These are phyloP conservation scores for Rubia tinctorum DNA, from an alignment of 305 asterid species.

Conservation along the genomic window DNA sequence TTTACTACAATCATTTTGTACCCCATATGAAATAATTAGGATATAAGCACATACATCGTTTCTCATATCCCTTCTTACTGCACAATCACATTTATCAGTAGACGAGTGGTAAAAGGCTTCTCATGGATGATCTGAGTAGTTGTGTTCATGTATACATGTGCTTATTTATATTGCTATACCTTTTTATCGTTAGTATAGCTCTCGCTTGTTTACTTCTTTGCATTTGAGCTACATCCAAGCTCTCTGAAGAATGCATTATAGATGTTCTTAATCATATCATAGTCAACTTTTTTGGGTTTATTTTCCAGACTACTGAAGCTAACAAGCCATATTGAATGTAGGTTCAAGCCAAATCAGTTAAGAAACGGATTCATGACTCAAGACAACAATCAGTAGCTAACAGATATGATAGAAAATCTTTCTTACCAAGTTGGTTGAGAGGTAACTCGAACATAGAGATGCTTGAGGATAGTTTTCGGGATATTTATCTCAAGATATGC, in stretches of 20 bases:
- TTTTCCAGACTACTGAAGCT: not conserved
- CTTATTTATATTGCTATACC: not conserved
- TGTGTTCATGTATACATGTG: not conserved
- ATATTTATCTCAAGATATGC: conserved; percentile 41
- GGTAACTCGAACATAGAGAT: conserved; percentile 41
- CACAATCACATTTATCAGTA: not conserved
- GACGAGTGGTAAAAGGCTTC: not conserved
- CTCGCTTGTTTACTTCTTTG: not conserved
- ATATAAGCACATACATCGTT: not conserved
- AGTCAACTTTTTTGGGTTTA: not conserved
- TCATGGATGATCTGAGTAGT: not conserved
- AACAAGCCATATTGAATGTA: conserved; percentile 22
- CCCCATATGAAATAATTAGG: no score
- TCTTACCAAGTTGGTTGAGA: conserved; percentile 20
- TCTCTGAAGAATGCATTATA: not conserved
- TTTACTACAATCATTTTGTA: no score
- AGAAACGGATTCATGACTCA: conserved; percentile 52
- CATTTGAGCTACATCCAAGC: no score
- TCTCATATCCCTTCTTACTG: not conserved
- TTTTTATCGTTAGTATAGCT: not conserved
- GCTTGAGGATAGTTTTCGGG: conserved; percentile 56
- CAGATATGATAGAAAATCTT: conserved; percentile 22
- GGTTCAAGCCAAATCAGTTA: conserved; percentile 56
- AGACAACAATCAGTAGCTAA: conserved; percentile 32
- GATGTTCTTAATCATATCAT: not conserved